Evolutionary conservation across 495 filamentous ascomycete species (phyloP).

Genomic region (Penicillium ucsense): DNA sequence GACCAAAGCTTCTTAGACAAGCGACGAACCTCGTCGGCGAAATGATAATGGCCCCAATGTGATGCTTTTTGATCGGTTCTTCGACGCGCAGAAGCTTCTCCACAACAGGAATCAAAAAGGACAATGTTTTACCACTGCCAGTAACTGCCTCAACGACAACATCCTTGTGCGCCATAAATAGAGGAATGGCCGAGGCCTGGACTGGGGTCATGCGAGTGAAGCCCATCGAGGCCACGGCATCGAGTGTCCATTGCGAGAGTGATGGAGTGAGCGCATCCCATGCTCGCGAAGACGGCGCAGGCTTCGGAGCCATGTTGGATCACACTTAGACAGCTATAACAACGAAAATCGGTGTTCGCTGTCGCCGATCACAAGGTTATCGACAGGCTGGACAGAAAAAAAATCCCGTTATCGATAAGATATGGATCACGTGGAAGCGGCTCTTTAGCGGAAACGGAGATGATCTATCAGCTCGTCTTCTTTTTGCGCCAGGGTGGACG

Average conservation of each 20-base stretch:
- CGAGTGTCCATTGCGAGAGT: slow-evolving; percentile 84
- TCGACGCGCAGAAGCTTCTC: slow-evolving; percentile 69
- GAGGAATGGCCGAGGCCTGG: slow-evolving; percentile 84
- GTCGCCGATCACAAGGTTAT: neutral
- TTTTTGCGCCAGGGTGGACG: slow-evolving; percentile 19
- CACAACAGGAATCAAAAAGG: slow-evolving; percentile 81
- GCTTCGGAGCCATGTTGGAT: slow-evolving; percentile 28
- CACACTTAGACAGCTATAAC: neutral
- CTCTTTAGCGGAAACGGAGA: slow-evolving; percentile 14
- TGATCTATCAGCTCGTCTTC: slow-evolving; percentile 12
- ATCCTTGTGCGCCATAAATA: slow-evolving; percentile 90
- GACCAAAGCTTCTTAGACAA: neutral
- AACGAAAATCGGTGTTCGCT: neutral
- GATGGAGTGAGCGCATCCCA: slow-evolving; percentile 73
- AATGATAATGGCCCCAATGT: slow-evolving; percentile 82
- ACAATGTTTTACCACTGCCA: slow-evolving; percentile 88
- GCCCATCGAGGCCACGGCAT: slow-evolving; percentile 74
- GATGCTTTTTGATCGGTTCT: slow-evolving; percentile 74
- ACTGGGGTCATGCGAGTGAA: slow-evolving; percentile 88
- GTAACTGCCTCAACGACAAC: slow-evolving; percentile 96
- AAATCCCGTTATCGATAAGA: slow-evolving; percentile 24
- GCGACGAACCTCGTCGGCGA: slow-evolving; percentile 63
- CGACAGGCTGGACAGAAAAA: slow-evolving; percentile 10
- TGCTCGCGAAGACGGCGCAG: slow-evolving; percentile 41
- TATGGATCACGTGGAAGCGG: slow-evolving; percentile 17